Evolutionary conservation across 345 rosid genomes (phyloP).

Genomic region (Boechera retrofracta): DNA sequence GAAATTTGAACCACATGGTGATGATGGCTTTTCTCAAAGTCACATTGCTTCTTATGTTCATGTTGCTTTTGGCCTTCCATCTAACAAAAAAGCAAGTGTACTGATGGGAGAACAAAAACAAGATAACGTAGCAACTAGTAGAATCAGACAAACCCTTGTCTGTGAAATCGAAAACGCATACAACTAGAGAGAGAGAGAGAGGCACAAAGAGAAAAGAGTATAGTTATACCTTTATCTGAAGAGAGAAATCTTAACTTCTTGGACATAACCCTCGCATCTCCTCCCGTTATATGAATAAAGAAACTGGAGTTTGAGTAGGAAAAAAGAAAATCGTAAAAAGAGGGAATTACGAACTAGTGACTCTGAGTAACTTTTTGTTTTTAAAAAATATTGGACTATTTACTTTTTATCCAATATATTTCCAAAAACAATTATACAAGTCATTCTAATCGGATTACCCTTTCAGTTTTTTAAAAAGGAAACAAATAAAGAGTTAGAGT

Average conservation of each 20-base stretch:
- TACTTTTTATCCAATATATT: neutral
- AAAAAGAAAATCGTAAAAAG: neutral
- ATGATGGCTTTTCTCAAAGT: neutral
- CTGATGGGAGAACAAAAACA: neutral
- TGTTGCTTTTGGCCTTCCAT: constrained; percentile 15
- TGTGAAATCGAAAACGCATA: neutral
- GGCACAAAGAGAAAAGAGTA: neutral
- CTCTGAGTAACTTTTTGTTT: neutral
- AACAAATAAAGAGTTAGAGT: too few species aligned
- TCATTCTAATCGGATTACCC: too few species aligned
- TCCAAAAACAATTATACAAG: neutral
- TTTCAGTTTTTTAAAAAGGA: too few species aligned
- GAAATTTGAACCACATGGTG: neutral
- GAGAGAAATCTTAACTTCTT: neutral
- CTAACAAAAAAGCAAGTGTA: neutral
- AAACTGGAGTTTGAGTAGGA: neutral
- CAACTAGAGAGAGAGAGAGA: neutral
- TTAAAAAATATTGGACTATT: neutral
- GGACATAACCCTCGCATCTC: neutral
- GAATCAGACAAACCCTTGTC: neutral
- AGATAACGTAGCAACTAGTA: neutral
- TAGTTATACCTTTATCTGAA: neutral
- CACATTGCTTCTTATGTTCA: neutral
- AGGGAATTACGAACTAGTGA: neutral
- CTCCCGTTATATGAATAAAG: neutral